A percentile compares a stretch with the other conserved stretches of the same genome.
Evolutionary conservation across 179 eudicot species (phyloP).

Genomic region (Heliamphora pulchella): DNA sequence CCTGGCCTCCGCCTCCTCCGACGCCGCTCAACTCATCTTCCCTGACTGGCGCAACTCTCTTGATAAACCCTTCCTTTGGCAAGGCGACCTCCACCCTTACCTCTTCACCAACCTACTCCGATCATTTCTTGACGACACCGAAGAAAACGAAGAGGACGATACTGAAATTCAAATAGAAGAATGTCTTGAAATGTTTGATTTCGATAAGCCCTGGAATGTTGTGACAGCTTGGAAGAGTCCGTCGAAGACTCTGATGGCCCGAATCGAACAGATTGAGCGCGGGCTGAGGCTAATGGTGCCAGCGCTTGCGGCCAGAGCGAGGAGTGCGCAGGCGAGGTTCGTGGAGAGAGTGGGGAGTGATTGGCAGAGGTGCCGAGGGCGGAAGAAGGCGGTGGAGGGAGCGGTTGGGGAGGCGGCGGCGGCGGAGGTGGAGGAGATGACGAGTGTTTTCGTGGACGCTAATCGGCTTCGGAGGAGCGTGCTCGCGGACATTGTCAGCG

Average conservation of each 20-base stretch:
- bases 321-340: slow-evolving; percentile 45
- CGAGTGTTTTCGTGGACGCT: slow-evolving; percentile 59
- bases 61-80: slow-evolving; percentile 70
- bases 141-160: slow-evolving; percentile 11
- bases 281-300: slow-evolving; percentile 80
- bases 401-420: slow-evolving; percentile 32
- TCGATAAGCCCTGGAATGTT: slow-evolving; percentile 24
- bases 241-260: slow-evolving; percentile 25
- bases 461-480: slow-evolving; percentile 68
- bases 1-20: slow-evolving; percentile 40
- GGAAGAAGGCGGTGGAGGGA: slow-evolving; percentile 18
- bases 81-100: slow-evolving; percentile 81
- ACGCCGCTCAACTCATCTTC: slow-evolving; percentile 46
- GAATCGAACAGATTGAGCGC: slow-evolving; percentile 64
- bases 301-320: slow-evolving; percentile 35
- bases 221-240: slow-evolving; percentile 44
- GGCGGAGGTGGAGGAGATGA: slow-evolving; percentile 54
- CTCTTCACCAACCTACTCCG: slow-evolving; percentile 66
- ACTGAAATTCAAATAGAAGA: not conserved
- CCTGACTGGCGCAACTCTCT: slow-evolving; percentile 56
- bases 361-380: slow-evolving; percentile 25
- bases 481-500: slow-evolving; percentile 56
- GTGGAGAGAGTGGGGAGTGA: slow-evolving; percentile 35
- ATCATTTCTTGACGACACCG: slow-evolving; percentile 39
- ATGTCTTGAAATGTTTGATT: not conserved